Evolutionary conservation across 2,329 filamentous ascomycete genomes (phyloP).

Genomic region (Aureobasidium lini): DNA sequence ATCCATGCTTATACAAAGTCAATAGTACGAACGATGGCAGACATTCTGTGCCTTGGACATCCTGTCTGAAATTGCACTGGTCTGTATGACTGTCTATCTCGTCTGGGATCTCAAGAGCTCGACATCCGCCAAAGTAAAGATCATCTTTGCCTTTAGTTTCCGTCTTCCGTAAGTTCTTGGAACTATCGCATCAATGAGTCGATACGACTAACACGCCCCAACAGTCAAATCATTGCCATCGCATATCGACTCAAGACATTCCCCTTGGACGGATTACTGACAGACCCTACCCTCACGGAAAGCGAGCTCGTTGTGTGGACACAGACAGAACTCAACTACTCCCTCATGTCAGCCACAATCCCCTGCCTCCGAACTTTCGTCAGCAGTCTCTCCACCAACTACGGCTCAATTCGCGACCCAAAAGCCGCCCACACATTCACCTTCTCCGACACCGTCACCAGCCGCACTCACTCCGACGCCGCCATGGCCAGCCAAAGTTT

Average conservation of each 20-base stretch:
- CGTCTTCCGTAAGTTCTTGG: conserved; percentile 21
- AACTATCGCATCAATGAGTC: not conserved
- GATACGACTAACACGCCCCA: not conserved
- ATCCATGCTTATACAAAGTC: not conserved
- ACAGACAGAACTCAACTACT: conserved; percentile 28
- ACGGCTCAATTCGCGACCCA: conserved; percentile 7
- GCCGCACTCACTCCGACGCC: not conserved
- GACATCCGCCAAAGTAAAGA: not conserved
- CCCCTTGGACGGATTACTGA: not conserved
- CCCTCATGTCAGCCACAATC: conserved; percentile 30
- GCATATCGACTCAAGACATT: not conserved
- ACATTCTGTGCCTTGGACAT: conserved; percentile 33
- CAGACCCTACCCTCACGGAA: conserved; percentile 22
- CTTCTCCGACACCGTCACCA: not conserved
- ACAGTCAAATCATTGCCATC: conserved; percentile 7
- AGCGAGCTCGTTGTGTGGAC: conserved; percentile 23
- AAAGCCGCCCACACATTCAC: not conserved
- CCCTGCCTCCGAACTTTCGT: conserved; percentile 31
- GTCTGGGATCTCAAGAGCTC: conserved; percentile 21
- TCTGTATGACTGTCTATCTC: conserved; percentile 27
- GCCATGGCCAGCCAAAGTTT: not conserved
- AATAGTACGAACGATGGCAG: conserved; percentile 29
- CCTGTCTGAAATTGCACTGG: conserved; percentile 26
- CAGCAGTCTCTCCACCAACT: conserved; percentile 28
- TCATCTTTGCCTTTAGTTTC: conserved; percentile 24